Evolutionary conservation across 2,329 filamentous ascomycete species (phyloP), one percentile per base, ranked within the genome.

Genomic region (Nemania bipapillata): DNA sequence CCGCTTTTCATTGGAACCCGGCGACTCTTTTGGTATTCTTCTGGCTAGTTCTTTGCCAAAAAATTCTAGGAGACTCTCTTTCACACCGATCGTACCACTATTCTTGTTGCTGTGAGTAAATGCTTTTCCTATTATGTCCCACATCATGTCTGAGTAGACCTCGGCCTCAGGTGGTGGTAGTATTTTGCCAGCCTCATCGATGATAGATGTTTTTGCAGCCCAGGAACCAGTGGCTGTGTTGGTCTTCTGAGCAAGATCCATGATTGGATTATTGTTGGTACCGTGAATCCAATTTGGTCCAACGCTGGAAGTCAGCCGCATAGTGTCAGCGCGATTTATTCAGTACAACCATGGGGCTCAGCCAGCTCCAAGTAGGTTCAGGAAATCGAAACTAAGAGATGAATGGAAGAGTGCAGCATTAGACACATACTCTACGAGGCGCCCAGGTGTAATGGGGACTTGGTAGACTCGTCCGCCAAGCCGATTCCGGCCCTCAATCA

Each of bases 251-350:
- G 90, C 90, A 20, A 93, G 81, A 50, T 91, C 87, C 45, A 90
- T 78, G 17, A 93, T 91, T 0, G 91, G 90, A 74, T 93, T 94
- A 70, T 89, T 84, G 0, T 87, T 82, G 5, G 90, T 92, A 37
- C 91, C 91, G 68, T 94, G 91, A 59, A 94, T 92, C 91, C 91
- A 94, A 74, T 93, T 94, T n/a, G 91, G 90, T 0, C 91, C 91
- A 35, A 86, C 78, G 71, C 70, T 72, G 47, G 54, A 30, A 45
- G 35, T 17, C 15, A 22, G 30, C 5, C n/a, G 24, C 37, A 32
- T 26, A 32, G 12, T 32, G 20, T 71, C 56, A 69, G 69, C 30
- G 58, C 20, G 12, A 28, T 50, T 37, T 15, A 15, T 55, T 20
- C 30, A 28, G 35, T 37, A n/a, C 22, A 9, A 3, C 30, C 7